Percentiles rank a stretch among this genome's conserved stretches.
Conservation (phyloP, 345 rosid species). For the Gossypium anomalum region DNA sequence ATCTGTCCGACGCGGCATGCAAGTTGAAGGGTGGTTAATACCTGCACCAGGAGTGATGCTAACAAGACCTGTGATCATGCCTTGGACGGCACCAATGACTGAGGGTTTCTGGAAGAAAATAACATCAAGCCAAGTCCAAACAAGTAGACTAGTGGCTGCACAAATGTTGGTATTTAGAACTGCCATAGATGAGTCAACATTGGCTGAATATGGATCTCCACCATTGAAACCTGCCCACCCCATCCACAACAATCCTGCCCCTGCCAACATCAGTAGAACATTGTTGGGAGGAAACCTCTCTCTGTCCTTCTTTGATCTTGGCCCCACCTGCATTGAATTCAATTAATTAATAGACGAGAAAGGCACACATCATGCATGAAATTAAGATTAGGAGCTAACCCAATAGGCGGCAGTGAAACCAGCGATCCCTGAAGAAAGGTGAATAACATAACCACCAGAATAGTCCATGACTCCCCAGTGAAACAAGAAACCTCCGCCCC, state of each 20-base stretch:
- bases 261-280: conserved; percentile 35
- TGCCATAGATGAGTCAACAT: conserved; percentile 41
- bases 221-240: conserved; percentile 61
- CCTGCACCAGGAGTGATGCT: conserved; percentile 59
- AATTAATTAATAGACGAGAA: background rate
- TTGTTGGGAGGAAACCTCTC: conserved; percentile 50
- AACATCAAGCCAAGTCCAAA: conserved; percentile 59
- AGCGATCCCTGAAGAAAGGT: conserved; percentile 46
- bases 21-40: background rate
- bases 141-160: conserved; percentile 49
- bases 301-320: conserved; percentile 37
- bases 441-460: conserved; percentile 50
- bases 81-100: conserved; percentile 53
- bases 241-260: conserved; percentile 51
- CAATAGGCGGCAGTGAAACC: conserved; percentile 42
- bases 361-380: too few species aligned
- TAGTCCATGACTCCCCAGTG: conserved; percentile 56
- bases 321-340: conserved; percentile 39
- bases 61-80: conserved; percentile 55
- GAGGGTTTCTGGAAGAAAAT: conserved; percentile 48
- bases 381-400: conserved; percentile 20
- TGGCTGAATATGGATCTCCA: conserved; percentile 47
- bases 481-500: conserved; percentile 55
- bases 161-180: conserved; percentile 52
- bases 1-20: too few species aligned